A percentile compares a stretch with the other conserved stretches of the same genome.
Conservation (phyloP, 1,284 basidiomycete genomes). For the Schizophyllum commune region DNA sequence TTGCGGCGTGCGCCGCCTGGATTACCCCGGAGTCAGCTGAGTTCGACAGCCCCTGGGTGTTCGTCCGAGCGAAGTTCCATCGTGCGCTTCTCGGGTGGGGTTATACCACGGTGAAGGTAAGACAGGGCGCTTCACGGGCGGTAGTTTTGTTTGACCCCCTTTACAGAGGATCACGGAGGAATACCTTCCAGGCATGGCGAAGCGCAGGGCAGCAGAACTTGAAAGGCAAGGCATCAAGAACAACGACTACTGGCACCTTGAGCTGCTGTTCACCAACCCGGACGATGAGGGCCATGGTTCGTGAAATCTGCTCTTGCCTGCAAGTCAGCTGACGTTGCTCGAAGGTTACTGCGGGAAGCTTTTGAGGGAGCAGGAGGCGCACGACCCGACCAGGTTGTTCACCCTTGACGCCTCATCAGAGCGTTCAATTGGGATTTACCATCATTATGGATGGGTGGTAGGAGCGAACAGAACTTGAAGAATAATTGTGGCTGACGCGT, state of each 20-base stretch:
- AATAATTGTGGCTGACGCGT: neutral
- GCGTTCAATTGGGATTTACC: neutral
- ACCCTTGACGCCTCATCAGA: neutral
- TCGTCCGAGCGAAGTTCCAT: neutral
- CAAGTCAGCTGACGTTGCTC: neutral
- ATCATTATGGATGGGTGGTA: neutral
- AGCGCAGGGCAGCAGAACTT: neutral
- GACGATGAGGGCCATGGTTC: neutral
- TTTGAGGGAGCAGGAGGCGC: neutral
- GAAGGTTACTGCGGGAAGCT: neutral
- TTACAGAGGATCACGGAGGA: neutral
- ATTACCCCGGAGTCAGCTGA: neutral
- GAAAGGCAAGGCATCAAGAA: neutral
- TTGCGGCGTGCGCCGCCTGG: neutral
- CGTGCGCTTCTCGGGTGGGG: neutral
- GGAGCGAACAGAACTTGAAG: neutral
- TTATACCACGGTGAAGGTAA: neutral
- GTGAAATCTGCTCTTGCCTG: neutral
- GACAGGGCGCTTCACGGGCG: neutral
- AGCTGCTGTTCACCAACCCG: neutral
- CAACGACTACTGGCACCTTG: neutral
- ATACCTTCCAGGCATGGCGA: neutral
- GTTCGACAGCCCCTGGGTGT: neutral
- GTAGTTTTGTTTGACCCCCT: neutral
- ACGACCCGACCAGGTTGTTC: neutral